These are phyloP conservation scores for Cystobasidium pallidum DNA, from an alignment of 1,284 basidiomycete genomes.

Conservation along the genomic window DNA sequence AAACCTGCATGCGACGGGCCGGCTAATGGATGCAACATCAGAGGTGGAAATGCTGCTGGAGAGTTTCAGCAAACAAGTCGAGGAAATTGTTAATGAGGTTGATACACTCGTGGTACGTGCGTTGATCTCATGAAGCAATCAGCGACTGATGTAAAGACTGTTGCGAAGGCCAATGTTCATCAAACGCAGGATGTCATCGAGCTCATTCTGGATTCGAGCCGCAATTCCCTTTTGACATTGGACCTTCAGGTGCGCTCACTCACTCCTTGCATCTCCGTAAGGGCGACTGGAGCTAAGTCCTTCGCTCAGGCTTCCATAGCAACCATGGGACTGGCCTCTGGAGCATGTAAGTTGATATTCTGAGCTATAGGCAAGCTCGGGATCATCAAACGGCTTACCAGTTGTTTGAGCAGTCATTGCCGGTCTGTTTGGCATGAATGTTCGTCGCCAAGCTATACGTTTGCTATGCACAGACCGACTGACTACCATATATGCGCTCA, in stretches of 20 bases:
- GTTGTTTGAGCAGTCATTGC: constrained; percentile 67
- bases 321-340: constrained; percentile 88
- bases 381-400: not conserved
- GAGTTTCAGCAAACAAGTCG: constrained; percentile 91
- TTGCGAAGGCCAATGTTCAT: constrained; percentile 78
- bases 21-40: constrained; percentile 58
- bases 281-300: too few species aligned
- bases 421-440: constrained; percentile 92
- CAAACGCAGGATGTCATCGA: constrained; percentile 98
- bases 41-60: constrained; percentile 91
- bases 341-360: constrained; percentile 54
- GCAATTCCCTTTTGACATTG: constrained; percentile 86
- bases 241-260: constrained; percentile 80
- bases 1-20: not conserved
- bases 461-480: not conserved
- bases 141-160: not conserved
- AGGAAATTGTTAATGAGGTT: constrained; percentile 91
- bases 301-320: constrained; percentile 67
- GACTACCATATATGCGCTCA: constrained; percentile 40
- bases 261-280: too few species aligned
- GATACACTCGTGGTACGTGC: constrained; percentile 76
- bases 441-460: constrained; percentile 34
- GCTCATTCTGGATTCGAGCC: constrained; percentile 92
- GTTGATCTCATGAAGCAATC: not conserved
- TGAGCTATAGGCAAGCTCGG: not conserved